Evolutionary conservation across 2,329 filamentous ascomycete species (phyloP), one percentile per base, ranked within the genome.

Genomic region (Ceratocystis alfenasii): DNA sequence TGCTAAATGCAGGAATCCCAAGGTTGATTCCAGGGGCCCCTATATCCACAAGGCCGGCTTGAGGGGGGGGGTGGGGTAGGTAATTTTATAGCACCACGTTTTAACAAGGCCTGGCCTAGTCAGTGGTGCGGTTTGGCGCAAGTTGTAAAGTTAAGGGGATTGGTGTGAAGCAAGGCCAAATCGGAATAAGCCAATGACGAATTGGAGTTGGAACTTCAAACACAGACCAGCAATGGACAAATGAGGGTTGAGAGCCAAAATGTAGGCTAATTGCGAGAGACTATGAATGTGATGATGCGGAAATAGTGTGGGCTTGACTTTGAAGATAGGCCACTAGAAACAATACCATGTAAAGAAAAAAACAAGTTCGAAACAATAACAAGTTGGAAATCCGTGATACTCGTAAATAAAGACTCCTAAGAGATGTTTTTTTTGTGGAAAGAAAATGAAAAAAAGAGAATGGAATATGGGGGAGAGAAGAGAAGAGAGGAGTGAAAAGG

Each of bases 1-100:
- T 62, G 62, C 55, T 45, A 65, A 67, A 62, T 62, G 20, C 55
- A 61, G 45, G 25, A 63, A 66, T 55, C 30, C 22, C 17, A 63
- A 50, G 33, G 45, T 20, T 59, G 55, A 59, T 57, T 62, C 65
- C 65, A 67, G 62, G 62, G 65, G 55, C 30, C 12, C 17, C 36
- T 60, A 41, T 46, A 46, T 59, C 36, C 55, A 45, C 36, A 41
- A 67, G 46, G 61, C 50, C 60, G 17, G 64, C 57, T 50, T 44
- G 30, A 33, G 53, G 63, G 30, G 55, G 33, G 10, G 33, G 3
- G 36, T 3, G 33, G 33, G 33, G 36, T 41, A 41, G 36, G 7
- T 63, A 66, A 63, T 50, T 59, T 66, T n/a, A 46, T 25, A 60
- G 25, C 50, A 33, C 30, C 60, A 63, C 60, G 55, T 30, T 46